A percentile compares a stretch with the other conserved stretches of the same genome.
Conservation (phyloP, 306 rosid genomes). For the Lathyrus sativus region DNA sequence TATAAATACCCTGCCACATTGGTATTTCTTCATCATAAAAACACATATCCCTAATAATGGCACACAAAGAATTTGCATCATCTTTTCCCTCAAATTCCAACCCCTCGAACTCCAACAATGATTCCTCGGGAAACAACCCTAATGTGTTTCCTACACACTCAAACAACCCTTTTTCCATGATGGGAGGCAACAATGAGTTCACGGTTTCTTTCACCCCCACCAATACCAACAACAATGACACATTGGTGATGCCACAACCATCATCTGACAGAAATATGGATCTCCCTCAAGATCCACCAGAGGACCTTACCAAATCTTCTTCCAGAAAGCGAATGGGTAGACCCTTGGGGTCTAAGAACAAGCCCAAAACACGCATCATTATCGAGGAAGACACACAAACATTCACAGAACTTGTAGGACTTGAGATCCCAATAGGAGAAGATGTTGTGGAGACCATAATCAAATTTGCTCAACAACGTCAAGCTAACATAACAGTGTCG, state of each 20-base stretch:
- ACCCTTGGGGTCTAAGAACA: neutral
- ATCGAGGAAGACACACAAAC: neutral
- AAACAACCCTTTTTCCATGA: neutral
- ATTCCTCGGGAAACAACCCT: neutral
- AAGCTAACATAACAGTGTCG: constrained; percentile 40
- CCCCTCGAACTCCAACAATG: neutral
- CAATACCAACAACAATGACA: neutral
- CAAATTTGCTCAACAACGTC: constrained; percentile 37
- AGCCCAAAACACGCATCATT: neutral
- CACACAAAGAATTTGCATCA: neutral
- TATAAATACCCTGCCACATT: too few species aligned
- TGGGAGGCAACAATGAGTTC: neutral
- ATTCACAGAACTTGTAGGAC: too few species aligned
- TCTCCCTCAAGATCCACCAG: neutral
- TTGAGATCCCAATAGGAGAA: constrained; percentile 50
- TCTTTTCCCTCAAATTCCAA: neutral
- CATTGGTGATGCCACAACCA: neutral
- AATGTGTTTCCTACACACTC: too few species aligned
- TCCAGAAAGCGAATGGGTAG: neutral
- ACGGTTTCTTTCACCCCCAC: neutral
- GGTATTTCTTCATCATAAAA: too few species aligned
- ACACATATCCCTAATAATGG: neutral
- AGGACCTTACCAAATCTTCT: neutral
- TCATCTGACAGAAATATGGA: neutral
- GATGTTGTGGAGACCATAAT: constrained; percentile 51